Percentiles rank a stretch among this genome's conserved stretches.
Conservation (phyloP, 495 filamentous ascomycete genomes). For the Penicillium argentinense region DNA sequence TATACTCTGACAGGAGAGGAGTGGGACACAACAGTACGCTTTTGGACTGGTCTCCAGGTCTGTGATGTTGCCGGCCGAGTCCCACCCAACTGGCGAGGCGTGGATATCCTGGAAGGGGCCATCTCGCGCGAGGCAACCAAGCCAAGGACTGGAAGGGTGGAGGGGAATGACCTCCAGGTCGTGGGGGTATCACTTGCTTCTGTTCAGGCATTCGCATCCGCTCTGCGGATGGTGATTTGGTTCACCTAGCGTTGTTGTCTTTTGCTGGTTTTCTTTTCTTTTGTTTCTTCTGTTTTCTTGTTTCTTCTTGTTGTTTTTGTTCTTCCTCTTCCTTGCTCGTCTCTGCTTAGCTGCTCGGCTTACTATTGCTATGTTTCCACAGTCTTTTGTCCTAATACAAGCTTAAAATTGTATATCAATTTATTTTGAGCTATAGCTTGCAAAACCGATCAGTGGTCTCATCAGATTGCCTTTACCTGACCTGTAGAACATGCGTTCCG, state of each 20-base stretch:
- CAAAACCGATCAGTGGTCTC: too few relatives aligned
- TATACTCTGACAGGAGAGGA: not conserved
- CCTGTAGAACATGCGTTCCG: too few relatives aligned
- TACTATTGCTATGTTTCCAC: too few relatives aligned
- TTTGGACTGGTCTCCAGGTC: not conserved
- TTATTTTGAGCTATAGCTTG: too few relatives aligned
- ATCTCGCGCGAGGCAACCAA: not conserved
- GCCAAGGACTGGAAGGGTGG: not conserved
- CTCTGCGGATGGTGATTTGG: constrained; percentile 7
- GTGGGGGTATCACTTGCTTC: not conserved
- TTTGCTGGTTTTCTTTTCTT: not conserved
- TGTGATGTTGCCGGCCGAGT: not conserved
- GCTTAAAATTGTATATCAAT: too few relatives aligned
- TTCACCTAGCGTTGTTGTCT: not conserved
- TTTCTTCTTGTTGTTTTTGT: too few relatives aligned
- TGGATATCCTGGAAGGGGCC: constrained; percentile 1
- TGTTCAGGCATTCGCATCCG: constrained; percentile 3
- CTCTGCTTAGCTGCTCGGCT: too few relatives aligned
- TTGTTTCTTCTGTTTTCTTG: too few relatives aligned
- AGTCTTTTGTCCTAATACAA: too few relatives aligned
- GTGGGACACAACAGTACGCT: not conserved
- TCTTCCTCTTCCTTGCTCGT: too few relatives aligned
- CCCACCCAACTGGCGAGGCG: not conserved
- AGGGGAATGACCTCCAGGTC: not conserved
- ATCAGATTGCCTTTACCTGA: too few relatives aligned